Evolutionary conservation across 441 rosid species (phyloP), one percentile per base, ranked within the genome.

Genomic region (Bruguiera hainesii): DNA sequence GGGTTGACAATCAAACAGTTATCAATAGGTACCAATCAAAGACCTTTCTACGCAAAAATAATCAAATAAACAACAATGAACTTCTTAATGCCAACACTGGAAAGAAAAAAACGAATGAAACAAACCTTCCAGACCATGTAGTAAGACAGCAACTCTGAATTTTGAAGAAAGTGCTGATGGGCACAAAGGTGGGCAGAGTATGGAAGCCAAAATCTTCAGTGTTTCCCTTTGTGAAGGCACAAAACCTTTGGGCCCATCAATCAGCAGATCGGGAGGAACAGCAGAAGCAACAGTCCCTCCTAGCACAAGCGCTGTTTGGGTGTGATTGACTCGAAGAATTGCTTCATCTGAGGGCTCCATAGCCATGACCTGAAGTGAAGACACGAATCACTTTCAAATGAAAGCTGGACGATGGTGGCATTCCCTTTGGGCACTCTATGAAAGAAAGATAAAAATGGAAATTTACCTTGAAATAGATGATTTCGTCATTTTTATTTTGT

Each of bases 221-320:
- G 84, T 78, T 49, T 87, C 87, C 71, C 74, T 83, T 66, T 91
- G 99, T 68, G 87, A 76, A 26, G 99, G 97, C 48, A 73, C 72
- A 61, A 64, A 70, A 81, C 74, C 78, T 75, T 80, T 81, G 70
- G 86, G 67, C 60, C 71, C 75, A 70, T 79, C 75, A 69, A 88
- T 71, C 71, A 91, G 82, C 49, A 85, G 63, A 75, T 87, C 90
- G 3, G 99, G 98, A 52, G 97, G 99, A 67, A 91, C 67, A 71
- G 88, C 86, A 52, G 96, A 89, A 66, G 97, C 78, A 58, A 83
- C 87, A 65, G 81, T 85, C 74, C 96, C 94, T 60, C 97, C 99
- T 61, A 94, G 97, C 60, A 94, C 97, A 75, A 94, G 96, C 68
- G 99, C 97, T 55, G 97, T 94, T 81, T 79, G 85, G 71, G 87